phyloP scores from a whole-genome alignment of 2,329 filamentous ascomycete species.

The Botrytis paeoniae region DNA sequence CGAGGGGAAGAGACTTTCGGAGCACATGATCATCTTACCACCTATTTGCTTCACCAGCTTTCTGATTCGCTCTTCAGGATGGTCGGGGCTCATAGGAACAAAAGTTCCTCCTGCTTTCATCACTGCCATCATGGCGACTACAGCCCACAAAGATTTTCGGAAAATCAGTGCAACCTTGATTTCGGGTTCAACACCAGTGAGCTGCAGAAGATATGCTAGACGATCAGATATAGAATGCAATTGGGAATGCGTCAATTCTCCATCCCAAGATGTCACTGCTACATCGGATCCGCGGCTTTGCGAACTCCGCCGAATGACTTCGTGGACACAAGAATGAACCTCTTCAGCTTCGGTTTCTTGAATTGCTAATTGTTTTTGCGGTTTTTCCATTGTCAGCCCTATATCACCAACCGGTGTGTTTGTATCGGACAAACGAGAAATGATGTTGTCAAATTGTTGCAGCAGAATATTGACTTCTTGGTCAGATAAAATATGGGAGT shows the following conservation, averaged over 20 bases:
- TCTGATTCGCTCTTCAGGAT: constrained; percentile 18
- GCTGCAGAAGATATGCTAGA: constrained; percentile 26
- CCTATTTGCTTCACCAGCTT: constrained; percentile 18
- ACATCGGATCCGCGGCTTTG: background rate
- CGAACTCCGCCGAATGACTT: constrained; percentile 21
- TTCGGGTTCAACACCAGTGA: constrained; percentile 25
- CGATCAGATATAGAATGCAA: constrained; percentile 27
- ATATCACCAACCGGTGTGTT: constrained; percentile 5
- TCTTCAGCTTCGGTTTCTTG: constrained; percentile 8
- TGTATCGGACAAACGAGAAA: background rate
- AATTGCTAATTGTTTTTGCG: background rate
- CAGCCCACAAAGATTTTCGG: constrained; percentile 28
- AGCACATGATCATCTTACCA: constrained; percentile 22
- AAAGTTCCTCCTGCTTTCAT: constrained; percentile 34
- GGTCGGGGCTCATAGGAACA: constrained; percentile 33
- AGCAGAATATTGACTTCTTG: constrained; percentile 19
- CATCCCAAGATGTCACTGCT: constrained; percentile 26
- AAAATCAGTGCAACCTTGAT: constrained; percentile 26
- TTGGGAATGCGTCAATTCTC: constrained; percentile 29
- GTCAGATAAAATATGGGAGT: constrained; percentile 16
- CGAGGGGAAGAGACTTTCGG: constrained; percentile 6
- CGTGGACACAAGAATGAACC: constrained; percentile 24
- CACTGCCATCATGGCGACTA: constrained; percentile 34
- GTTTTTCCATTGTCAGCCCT: constrained; percentile 22
- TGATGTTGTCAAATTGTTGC: constrained; percentile 20